Conservation (phyloP, 495 filamentous ascomycete species). For the Penicillium angulare region DNA sequence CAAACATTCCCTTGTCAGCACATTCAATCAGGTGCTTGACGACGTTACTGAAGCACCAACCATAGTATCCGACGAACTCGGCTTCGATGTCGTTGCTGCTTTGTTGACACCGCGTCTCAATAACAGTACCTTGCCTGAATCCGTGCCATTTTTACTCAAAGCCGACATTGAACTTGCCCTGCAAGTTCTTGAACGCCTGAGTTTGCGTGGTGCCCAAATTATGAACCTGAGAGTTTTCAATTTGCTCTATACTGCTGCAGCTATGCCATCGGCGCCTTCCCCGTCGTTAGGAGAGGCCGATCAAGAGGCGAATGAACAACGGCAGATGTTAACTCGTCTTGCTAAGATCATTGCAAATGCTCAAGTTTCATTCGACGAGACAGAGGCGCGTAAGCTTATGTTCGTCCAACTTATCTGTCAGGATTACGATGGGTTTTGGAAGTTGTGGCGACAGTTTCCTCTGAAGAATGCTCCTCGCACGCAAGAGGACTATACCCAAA, state of each 20-base stretch:
- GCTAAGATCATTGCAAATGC: slow-evolving; percentile 34
- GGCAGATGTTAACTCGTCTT: slow-evolving; percentile 14
- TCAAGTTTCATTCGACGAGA: slow-evolving; percentile 46
- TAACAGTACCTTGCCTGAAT: neutral
- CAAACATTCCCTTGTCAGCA: slow-evolving; percentile 27
- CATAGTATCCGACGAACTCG: slow-evolving; percentile 35
- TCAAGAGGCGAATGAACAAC: slow-evolving; percentile 2
- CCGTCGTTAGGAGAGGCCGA: neutral
- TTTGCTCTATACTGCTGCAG: slow-evolving; percentile 36
- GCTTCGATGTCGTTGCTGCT: slow-evolving; percentile 32
- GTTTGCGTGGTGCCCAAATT: slow-evolving; percentile 41
- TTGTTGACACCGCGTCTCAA: slow-evolving; percentile 30
- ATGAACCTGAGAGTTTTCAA: slow-evolving; percentile 44
- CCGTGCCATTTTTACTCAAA: slow-evolving; percentile 16
- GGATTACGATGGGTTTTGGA: slow-evolving; percentile 59
- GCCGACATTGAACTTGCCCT: slow-evolving; percentile 39
- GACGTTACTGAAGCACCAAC: too few species aligned
- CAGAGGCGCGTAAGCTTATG: slow-evolving; percentile 48
- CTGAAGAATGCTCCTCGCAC: slow-evolving; percentile 50
- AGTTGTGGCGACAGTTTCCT: slow-evolving; percentile 57
- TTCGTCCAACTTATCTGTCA: slow-evolving; percentile 33
- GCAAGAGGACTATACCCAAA: slow-evolving; percentile 51
- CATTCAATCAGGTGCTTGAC: slow-evolving; percentile 33
- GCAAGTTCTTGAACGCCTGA: slow-evolving; percentile 46
- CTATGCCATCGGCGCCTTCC: slow-evolving; percentile 14